These are phyloP conservation scores for Pterocarpus santalinus DNA, from an alignment of 306 rosid genomes.

Conservation along the genomic window DNA sequence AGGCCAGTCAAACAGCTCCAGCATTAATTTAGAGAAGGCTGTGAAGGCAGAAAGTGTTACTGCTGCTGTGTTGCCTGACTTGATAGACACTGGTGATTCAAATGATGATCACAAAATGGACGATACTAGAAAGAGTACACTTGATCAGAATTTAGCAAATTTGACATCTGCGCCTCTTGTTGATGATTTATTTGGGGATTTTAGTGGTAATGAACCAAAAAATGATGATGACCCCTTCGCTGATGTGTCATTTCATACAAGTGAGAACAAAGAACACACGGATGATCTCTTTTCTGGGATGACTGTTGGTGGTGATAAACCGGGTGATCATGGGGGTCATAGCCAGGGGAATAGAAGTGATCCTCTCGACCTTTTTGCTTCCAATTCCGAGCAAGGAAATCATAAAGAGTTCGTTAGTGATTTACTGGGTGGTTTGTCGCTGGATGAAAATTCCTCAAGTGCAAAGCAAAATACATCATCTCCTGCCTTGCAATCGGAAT, in stretches of 20 bases:
- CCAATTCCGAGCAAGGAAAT: slow-evolving; percentile 63
- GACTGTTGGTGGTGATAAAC: slow-evolving; percentile 70
- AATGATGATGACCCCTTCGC: slow-evolving; percentile 91
- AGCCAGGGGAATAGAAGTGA: slow-evolving; percentile 54
- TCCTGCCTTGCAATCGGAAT: slow-evolving; percentile 53
- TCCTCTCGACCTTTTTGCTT: slow-evolving; percentile 77
- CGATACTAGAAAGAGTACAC: slow-evolving; percentile 49
- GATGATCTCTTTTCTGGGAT: slow-evolving; percentile 90
- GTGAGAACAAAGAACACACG: slow-evolving; percentile 63
- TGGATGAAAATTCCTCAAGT: slow-evolving; percentile 63
- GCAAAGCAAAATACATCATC: slow-evolving; percentile 59
- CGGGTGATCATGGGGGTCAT: slow-evolving; percentile 48
- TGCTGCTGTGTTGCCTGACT: slow-evolving; percentile 74
- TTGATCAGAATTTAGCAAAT: slow-evolving; percentile 58
- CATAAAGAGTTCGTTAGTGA: slow-evolving; percentile 56
- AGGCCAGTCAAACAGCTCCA: slow-evolving; percentile 60
- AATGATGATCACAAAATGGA: slow-evolving; percentile 50
- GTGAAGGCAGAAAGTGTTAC: slow-evolving; percentile 54
- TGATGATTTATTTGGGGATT: slow-evolving; percentile 92
- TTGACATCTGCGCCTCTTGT: slow-evolving; percentile 65
- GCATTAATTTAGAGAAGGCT: slow-evolving; percentile 62
- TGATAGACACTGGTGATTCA: slow-evolving; percentile 86
- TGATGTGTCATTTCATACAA: slow-evolving; percentile 86
- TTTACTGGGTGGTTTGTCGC: slow-evolving; percentile 74
- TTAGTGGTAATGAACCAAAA: slow-evolving; percentile 58